Evolutionary conservation across 768 basidiomycete species (phyloP), one percentile per base, ranked within the genome.

Genomic region (Trametes villosa): DNA sequence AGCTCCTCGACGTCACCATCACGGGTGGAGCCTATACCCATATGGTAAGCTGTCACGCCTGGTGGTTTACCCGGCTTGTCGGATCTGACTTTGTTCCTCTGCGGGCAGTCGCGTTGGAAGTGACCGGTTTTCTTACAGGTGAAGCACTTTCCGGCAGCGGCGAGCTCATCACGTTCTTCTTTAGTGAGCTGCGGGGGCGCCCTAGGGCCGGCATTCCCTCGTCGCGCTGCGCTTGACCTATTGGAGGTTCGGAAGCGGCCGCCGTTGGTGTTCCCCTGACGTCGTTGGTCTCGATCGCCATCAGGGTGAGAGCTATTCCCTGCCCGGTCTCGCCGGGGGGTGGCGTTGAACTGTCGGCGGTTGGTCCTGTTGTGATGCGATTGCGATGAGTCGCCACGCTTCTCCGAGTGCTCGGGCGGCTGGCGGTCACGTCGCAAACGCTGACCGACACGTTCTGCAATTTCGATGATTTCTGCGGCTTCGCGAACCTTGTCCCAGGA

Each of bases 401-500:
- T 33, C 20, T 36, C 34, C 15, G 34, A 36, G 15, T 36, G 34
- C n/a, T n/a, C n/a, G n/a, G n/a, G 34, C 36, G 36, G n/a, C n/a
- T 26, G n/a, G 15, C 40, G n/a, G 15, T 41, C 40, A 18, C 42
- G 42, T 9, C 26, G 33, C 2, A 31, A 18, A 2, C 42, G 42
- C 17, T 45, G 44, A 1, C 49, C 61, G 11, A 44, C 26, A 3
- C 33, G 24, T 9, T 44, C 49, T 1, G 56, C 55, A 3, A 61
- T 53, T 26, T 65, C 64, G 15, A 48, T 34, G n/a, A 59, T 4
- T 27, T 53, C 52, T 1, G 64, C 64, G 1, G n/a, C 48, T 6
- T 48, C 52, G 12, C 20, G 31, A 2, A 61, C 52, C 29, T 57
- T 22, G 9, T 17, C 9, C 59, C 59, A 65, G 2, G 29, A 20